Conservation (phyloP, 1,139 yeast species). For the Chernovozyma aurita region DNA sequence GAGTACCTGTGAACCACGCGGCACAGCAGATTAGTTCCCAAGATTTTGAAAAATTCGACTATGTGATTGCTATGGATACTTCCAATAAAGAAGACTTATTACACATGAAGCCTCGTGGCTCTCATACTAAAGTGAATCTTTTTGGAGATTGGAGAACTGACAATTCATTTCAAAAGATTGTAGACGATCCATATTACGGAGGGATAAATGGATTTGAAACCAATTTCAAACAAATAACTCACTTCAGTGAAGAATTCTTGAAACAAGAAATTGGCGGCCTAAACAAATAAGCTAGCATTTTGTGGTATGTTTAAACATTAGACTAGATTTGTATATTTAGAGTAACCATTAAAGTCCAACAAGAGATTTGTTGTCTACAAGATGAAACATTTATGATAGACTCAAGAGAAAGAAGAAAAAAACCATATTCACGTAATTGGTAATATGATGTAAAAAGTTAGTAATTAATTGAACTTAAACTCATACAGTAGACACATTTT, state of each 20-base stretch:
- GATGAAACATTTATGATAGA: too few relatives aligned
- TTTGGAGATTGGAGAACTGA: constrained; percentile 78
- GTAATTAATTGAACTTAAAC: too few relatives aligned
- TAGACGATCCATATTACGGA: constrained; percentile 91
- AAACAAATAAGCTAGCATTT: too few relatives aligned
- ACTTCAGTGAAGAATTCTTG: constrained; percentile 67
- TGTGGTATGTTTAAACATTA: too few relatives aligned
- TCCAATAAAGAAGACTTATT: constrained; percentile 58
- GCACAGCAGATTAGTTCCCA: constrained; percentile 64
- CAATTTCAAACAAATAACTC: constrained; percentile 68
- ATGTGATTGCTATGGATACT: constrained; percentile 81
- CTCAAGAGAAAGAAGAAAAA: too few relatives aligned
- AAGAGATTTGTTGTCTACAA: too few relatives aligned
- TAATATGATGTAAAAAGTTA: too few relatives aligned
- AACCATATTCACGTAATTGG: too few relatives aligned
- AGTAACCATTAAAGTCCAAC: too few relatives aligned
- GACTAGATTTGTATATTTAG: too few relatives aligned
- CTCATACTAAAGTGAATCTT: constrained; percentile 48
- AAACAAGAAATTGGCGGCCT: constrained; percentile 38
- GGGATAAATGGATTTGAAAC: constrained; percentile 77
- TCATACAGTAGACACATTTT: too few relatives aligned
- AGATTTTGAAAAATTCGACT: constrained; percentile 73
- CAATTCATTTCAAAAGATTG: constrained; percentile 46
- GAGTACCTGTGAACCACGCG: constrained; percentile 68
- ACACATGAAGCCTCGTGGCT: constrained; percentile 52